These are phyloP conservation scores for Aspergillus sparsus DNA, from an alignment of 495 filamentous ascomycete species.

Conservation along the genomic window DNA sequence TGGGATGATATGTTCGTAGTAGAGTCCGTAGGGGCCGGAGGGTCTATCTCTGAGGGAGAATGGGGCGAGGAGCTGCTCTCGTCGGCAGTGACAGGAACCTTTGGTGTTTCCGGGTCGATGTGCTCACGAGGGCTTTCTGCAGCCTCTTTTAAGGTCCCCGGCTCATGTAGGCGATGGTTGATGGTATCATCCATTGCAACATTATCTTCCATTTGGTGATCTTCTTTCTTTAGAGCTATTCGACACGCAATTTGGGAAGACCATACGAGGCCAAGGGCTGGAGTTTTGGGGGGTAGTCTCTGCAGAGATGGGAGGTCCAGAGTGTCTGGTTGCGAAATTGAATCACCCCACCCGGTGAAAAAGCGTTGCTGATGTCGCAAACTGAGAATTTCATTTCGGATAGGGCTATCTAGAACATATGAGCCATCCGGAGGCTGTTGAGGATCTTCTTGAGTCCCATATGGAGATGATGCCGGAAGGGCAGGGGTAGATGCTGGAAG, in stretches of 20 bases:
- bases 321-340: constrained; percentile 23
- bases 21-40: not conserved
- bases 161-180: not conserved
- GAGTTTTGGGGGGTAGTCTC: constrained; percentile 65
- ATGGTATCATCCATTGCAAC: not conserved
- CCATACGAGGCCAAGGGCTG: constrained; percentile 86
- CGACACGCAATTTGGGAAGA: constrained; percentile 81
- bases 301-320: constrained; percentile 8
- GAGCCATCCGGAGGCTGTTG: constrained; percentile 38
- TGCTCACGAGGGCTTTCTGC: not conserved
- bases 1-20: not conserved
- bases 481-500: constrained; percentile 27
- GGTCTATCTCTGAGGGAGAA: not conserved
- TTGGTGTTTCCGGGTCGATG: too few relatives aligned
- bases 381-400: constrained; percentile 54
- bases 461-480: constrained; percentile 31
- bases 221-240: constrained; percentile 72
- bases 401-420: constrained; percentile 41
- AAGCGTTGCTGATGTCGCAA: constrained; percentile 88
- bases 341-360: constrained; percentile 92
- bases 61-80: not conserved
- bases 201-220: constrained; percentile 6
- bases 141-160: not conserved
- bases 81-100: not conserved
- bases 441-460: constrained; percentile 38